Conservation (phyloP, 2,329 filamentous ascomycete genomes). For the Chalaropsis thielavioides region DNA sequence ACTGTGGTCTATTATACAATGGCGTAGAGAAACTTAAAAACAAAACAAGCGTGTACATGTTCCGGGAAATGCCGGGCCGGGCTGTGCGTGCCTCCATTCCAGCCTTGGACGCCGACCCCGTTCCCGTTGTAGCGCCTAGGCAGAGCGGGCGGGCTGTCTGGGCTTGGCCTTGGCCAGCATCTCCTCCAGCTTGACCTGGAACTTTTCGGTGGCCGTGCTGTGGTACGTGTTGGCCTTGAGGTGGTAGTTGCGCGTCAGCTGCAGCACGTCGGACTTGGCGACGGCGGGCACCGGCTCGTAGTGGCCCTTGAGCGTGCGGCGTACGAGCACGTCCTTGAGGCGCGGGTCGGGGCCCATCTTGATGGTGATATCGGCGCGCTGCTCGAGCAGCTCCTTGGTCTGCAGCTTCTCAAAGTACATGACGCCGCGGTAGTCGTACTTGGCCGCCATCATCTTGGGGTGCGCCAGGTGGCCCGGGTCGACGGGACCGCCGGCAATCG, state of each 20-base stretch:
- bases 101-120: background rate
- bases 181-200: conserved; percentile 26
- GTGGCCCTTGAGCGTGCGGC: conserved; percentile 26
- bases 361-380: conserved; percentile 20
- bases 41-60: conserved; percentile 10
- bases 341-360: conserved; percentile 17
- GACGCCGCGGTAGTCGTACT: conserved; percentile 22
- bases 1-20: conserved; percentile 11
- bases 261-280: conserved; percentile 25
- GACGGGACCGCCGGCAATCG: conserved; percentile 26
- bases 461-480: conserved; percentile 24
- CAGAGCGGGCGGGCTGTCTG: conserved; percentile 1
- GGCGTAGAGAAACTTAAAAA: background rate
- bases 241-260: conserved; percentile 27
- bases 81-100: conserved; percentile 3
- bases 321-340: conserved; percentile 23
- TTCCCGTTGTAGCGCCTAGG: background rate
- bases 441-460: conserved; percentile 24
- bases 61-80: background rate
- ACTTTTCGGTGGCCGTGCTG: conserved; percentile 25
- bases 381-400: conserved; percentile 24
- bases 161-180: conserved; percentile 11
- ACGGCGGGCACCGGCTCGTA: conserved; percentile 25
- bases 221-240: conserved; percentile 28
- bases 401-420: conserved; percentile 25